phyloP scores from a whole-genome alignment of 352 stramenopile genomes.

The Globisporangium barbulae region DNA sequence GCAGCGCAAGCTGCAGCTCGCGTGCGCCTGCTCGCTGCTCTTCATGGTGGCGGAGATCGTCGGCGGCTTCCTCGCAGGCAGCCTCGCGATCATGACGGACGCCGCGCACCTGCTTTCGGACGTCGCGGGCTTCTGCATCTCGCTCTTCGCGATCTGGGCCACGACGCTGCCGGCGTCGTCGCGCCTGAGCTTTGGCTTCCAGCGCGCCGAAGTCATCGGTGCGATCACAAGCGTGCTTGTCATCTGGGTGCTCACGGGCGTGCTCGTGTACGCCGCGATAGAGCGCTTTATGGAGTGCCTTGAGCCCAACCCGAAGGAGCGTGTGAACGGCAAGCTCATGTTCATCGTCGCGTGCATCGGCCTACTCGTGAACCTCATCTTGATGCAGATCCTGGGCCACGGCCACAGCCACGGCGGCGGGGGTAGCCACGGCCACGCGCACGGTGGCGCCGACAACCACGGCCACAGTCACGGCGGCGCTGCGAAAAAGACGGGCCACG shows the following conservation, averaged over 20 bases:
- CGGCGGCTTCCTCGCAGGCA: conserved; percentile 92
- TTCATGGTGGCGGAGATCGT: conserved; percentile 96
- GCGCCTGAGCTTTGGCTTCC: conserved; percentile 93
- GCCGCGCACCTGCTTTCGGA: conserved; percentile 73
- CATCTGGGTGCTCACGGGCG: conserved; percentile 93
- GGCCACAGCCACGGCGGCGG: conserved; percentile 59
- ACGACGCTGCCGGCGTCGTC: conserved; percentile 60
- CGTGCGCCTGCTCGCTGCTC: conserved; percentile 75
- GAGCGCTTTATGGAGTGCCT: conserved; percentile 83
- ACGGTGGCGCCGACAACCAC: conserved; percentile 22
- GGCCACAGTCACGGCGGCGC: conserved; percentile 22
- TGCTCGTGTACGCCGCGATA: conserved; percentile 93
- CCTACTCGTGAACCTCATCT: conserved; percentile 94
- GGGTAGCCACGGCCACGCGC: conserved; percentile 34
- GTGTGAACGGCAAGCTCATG: conserved; percentile 97
- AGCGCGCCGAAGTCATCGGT: conserved; percentile 93
- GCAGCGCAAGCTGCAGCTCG: conserved; percentile 62
- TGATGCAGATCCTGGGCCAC: conserved; percentile 93
- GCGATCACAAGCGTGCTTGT: conserved; percentile 92
- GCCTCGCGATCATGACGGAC: conserved; percentile 93
- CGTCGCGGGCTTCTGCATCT: conserved; percentile 73
- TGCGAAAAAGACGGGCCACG: conserved; percentile 1
- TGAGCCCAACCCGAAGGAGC: conserved; percentile 64
- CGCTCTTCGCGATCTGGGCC: conserved; percentile 73
- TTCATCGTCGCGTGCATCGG: conserved; percentile 94